These are phyloP conservation scores for Chlorociboria aeruginascens DNA, from an alignment of 495 filamentous ascomycete species.

Conservation along the genomic window DNA sequence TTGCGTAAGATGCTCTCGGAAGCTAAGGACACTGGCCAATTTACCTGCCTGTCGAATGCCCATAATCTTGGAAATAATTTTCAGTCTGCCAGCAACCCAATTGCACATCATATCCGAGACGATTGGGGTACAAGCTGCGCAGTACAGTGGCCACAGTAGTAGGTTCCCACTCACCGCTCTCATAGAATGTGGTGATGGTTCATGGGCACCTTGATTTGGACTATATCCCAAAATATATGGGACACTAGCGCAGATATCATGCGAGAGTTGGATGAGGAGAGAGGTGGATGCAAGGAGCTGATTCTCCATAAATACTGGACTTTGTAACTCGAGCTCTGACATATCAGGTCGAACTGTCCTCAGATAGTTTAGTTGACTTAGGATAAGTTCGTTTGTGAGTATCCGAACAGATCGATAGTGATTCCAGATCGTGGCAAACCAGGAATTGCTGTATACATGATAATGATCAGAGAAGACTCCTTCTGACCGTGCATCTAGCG, in stretches of 20 bases:
- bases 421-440: conserved; percentile 32
- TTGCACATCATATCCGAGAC: conserved; percentile 24
- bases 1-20: conserved; percentile 1
- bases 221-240: conserved; percentile 28
- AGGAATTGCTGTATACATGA: conserved; percentile 32
- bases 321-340: too few relatives aligned
- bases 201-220: neutral
- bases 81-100: conserved; percentile 33
- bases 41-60: conserved; percentile 30
- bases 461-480: conserved; percentile 25
- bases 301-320: conserved; percentile 3
- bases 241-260: conserved; percentile 35
- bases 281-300: conserved; percentile 19
- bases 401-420: conserved; percentile 38
- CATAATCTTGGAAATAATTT: conserved; percentile 31
- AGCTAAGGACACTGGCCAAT: conserved; percentile 1
- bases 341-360: neutral
- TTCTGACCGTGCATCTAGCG: neutral
- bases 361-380: conserved; percentile 20
- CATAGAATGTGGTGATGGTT: neutral
- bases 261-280: conserved; percentile 26
- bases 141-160: conserved; percentile 37
- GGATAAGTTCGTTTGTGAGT: conserved; percentile 27
- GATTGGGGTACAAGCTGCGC: conserved; percentile 22
- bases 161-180: conserved; percentile 24